Base-by-base conservation (phyloP, 2,329 filamentous ascomycete genomes). In the Colletotrichum falcatum region DNA sequence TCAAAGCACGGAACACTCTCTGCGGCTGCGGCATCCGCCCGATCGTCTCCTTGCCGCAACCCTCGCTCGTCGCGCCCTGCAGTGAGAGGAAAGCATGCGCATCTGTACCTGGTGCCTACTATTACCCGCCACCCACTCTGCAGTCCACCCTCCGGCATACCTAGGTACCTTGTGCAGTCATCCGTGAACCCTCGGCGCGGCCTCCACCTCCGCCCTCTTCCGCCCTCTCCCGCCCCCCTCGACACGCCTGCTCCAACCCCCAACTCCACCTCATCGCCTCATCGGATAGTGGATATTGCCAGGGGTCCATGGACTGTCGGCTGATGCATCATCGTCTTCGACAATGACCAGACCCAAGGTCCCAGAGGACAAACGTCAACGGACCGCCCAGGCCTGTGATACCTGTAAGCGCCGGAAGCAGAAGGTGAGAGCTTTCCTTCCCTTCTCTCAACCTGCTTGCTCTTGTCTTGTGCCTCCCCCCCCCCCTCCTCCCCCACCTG, bases 401-500 rank as follows among this genome's bases (percentile, higher is more conserved):
- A 87, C 83, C 72, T 92, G 90, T 81, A 91, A 90, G 79, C 84
- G 85, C 70, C 85, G 89, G 72, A 92, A 92, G 78, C 89, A 91
- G 80, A 92, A 91, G 84, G 90, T 89, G 76, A 83, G 76, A 83
- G 86, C 75, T 37, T 28, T 46, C 35, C n/a, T 51, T 53, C 58
- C 51, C n/a, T n/a, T 61, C 46, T 61, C 37, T 33, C 54, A 30
- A 14, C 8, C 39, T 33, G 48, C 51, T 37, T 48, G 30, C 58
- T 55, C 28, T 54, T 48, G 35, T 54, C 23, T 46, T 46, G 42
- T n/a, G n/a, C n/a, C n/a, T n/a, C 44, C 26, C 30, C 56, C 60
- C 30, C 16, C 51, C 8, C 51, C 42, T 12, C 26, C 70, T 55
- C 30, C 26, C 70, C 60, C 30, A 14, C 26, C 7, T 48, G 23